A percentile compares a stretch with the other conserved stretches of the same genome.
These are phyloP conservation scores for Metarhizium sp. DNA, from an alignment of 2,329 filamentous ascomycete genomes.

Conservation along the genomic window DNA sequence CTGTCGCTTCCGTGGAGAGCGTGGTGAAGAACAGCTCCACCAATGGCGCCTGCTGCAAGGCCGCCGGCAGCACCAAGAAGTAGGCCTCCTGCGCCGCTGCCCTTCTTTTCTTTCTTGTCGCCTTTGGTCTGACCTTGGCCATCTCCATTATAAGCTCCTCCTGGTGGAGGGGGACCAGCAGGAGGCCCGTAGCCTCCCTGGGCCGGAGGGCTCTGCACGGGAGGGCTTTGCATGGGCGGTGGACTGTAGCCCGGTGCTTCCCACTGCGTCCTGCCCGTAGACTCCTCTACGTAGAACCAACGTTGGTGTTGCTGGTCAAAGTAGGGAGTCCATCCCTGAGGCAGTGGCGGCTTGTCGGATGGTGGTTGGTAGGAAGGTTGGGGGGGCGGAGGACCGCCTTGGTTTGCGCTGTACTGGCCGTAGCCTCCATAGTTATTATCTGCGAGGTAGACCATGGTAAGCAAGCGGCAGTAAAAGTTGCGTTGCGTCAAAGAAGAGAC, in stretches of 20 bases:
- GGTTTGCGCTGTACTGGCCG: constrained; percentile 15
- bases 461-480: neutral
- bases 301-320: constrained; percentile 52
- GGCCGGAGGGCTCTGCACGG: constrained; percentile 12
- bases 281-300: constrained; percentile 56
- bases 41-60: constrained; percentile 46
- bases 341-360: constrained; percentile 37
- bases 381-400: constrained; percentile 6
- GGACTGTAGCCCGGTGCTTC: constrained; percentile 38
- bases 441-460: neutral
- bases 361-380: constrained; percentile 24
- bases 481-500: neutral
- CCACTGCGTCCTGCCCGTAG: constrained; percentile 55
- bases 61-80: constrained; percentile 51
- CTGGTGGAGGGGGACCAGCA: neutral
- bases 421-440: constrained; percentile 9
- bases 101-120: constrained; percentile 21
- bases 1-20: constrained; percentile 27
- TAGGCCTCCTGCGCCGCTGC: constrained; percentile 41
- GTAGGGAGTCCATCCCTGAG: constrained; percentile 52
- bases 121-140: constrained; percentile 7
- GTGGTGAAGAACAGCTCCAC: constrained; percentile 48
- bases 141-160: constrained; percentile 7
- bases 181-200: constrained; percentile 12
- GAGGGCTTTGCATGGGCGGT: constrained; percentile 12